Evolutionary conservation across 768 basidiomycete species (phyloP).

Genomic region (Boletus subcaerulescens): DNA sequence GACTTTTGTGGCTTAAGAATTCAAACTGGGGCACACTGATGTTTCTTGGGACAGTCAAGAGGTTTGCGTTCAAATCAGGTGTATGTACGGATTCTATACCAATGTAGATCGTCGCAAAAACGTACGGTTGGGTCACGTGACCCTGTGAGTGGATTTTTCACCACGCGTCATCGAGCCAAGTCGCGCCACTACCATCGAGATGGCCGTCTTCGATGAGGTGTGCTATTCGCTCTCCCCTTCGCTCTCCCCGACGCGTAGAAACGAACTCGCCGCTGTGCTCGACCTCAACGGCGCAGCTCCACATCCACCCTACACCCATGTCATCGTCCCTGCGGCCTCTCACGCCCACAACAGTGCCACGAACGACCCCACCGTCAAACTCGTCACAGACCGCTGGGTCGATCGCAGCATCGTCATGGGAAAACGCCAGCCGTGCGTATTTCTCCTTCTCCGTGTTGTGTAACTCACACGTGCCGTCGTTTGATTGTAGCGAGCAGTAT

Average conservation of each 20-base stretch:
- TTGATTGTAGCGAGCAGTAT: conserved; percentile 41
- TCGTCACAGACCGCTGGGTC: conserved; percentile 60
- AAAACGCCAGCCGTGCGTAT: conserved; percentile 54
- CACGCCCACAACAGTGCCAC: conserved; percentile 37
- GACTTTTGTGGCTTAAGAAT: too few species aligned
- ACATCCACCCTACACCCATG: conserved; percentile 51
- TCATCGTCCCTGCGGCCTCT: conserved; percentile 50
- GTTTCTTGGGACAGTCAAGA: too few species aligned
- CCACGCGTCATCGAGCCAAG: too few species aligned
- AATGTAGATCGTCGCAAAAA: too few species aligned
- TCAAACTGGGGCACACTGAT: too few species aligned
- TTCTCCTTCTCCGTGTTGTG: conserved; percentile 1
- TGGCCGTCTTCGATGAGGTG: conserved; percentile 42
- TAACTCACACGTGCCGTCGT: neutral
- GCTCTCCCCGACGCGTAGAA: conserved; percentile 38
- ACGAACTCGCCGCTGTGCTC: conserved; percentile 47
- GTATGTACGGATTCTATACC: too few species aligned
- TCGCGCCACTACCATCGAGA: neutral
- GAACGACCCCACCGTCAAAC: conserved; percentile 36
- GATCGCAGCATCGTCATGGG: conserved; percentile 60
- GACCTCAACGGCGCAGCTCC: conserved; percentile 51
- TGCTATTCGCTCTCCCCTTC: conserved; percentile 51
- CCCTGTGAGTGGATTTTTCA: too few species aligned
- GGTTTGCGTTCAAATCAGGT: too few species aligned
- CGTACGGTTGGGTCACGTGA: too few species aligned